Evolutionary conservation across 2,329 filamentous ascomycete genomes (phyloP).

Genomic region (Botrytis pseudocinerea): DNA sequence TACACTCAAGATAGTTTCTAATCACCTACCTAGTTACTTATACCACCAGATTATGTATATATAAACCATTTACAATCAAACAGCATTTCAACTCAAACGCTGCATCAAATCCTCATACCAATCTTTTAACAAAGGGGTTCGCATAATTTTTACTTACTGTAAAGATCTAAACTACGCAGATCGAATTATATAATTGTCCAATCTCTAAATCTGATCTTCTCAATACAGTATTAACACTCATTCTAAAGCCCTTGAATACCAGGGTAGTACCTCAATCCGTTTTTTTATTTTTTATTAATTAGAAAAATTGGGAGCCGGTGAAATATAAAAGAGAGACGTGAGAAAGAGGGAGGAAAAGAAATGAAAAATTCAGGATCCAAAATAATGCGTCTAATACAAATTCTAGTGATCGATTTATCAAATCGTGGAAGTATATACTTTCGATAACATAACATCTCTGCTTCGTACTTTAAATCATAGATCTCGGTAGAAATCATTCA

Average conservation of each 20-base stretch:
- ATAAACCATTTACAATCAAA: too few relatives aligned
- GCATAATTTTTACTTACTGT: background rate
- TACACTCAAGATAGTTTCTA: too few relatives aligned
- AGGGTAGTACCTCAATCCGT: background rate
- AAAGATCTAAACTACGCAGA: background rate
- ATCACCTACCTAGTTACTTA: too few relatives aligned
- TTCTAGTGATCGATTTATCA: background rate
- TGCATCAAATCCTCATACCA: too few relatives aligned
- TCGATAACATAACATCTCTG: background rate
- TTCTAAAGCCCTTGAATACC: background rate
- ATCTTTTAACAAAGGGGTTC: too few relatives aligned
- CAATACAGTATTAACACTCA: background rate
- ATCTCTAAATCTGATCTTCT: background rate
- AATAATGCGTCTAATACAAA: background rate
- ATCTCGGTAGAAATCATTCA: background rate
- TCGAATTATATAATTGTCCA: background rate
- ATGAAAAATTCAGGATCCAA: rapidly evolving
- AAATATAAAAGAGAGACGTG: background rate
- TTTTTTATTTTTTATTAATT: background rate
- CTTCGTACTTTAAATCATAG: background rate
- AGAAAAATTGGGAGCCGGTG: background rate
- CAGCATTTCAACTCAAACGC: too few relatives aligned
- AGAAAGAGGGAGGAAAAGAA: background rate
- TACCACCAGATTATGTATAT: too few relatives aligned
- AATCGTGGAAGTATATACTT: background rate